Evolutionary conservation across 2,329 filamentous ascomycete species (phyloP), one percentile per base, ranked within the genome.

Genomic region (Tympanopsis confertula): DNA sequence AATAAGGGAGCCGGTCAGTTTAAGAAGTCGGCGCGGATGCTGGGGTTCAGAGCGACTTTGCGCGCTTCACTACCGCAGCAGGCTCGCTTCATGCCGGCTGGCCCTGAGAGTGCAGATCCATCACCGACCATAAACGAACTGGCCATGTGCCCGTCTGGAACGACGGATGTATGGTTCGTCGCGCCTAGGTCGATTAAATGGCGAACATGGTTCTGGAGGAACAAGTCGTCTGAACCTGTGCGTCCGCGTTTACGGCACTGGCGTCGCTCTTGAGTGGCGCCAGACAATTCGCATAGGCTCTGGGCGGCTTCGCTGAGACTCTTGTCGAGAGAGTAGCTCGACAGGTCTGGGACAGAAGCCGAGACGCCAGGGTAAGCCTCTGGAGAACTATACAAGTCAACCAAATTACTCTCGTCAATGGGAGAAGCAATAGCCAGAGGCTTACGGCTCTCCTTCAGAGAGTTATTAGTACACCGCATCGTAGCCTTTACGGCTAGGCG

Each of bases 241-340:
- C 59, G 56, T 35, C 57, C 56, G 38, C 59, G 58, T 40, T 62
- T 62, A 35, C 59, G 54, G 41, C 51, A 53, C 35, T 45, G 48
- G 19, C 50, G 50, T 5, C 41, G 20, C 7, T 42, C 35, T 29
- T 43, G 42, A 15, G 46, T 38, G 15, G 54, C 53, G 13, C 55
- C 55, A 17, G 59, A 59, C 28, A 62, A 46, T 41, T 58, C 56
- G 41, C 59, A 62, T 19, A 62, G 49, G 30, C 59, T 58, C 43
- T 55, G 58, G 15, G 59, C 59, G 3, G 59, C 59, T 44, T 61
- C 58, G 20, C 53, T 57, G 19, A 51, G 45, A 36, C 29, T 46
- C 37, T 49, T 41, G 28, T 56, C 53, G 42, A 61, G 35, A 12
- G 55, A 51, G 30, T 56, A 59, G 35, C 47, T 48, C 20, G 57